These are phyloP conservation scores for Fusarium ramigenum DNA, from an alignment of 2,329 filamentous ascomycete genomes.

Conservation along the genomic window DNA sequence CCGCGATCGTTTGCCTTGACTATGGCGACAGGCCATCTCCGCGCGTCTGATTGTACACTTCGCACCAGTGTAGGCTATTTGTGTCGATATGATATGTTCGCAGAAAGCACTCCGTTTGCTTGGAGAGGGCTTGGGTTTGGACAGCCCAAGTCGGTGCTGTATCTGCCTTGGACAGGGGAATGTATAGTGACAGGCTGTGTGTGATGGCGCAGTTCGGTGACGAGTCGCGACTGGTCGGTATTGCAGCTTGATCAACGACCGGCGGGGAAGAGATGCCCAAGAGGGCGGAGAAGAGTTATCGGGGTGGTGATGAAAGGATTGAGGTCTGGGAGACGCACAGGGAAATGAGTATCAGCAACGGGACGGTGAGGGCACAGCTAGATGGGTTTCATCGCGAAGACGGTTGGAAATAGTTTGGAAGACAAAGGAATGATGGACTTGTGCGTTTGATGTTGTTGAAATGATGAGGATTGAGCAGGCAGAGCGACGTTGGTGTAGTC, in stretches of 20 bases:
- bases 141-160: not conserved
- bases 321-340: accelerated
- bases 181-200: not conserved
- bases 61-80: not conserved
- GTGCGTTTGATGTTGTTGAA: not conserved
- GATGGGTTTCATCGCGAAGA: not conserved
- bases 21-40: not conserved
- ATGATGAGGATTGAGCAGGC: accelerated
- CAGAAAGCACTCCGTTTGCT: not conserved
- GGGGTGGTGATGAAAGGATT: not conserved
- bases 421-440: not conserved
- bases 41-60: not conserved
- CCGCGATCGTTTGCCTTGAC: not conserved
- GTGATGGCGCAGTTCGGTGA: accelerated
- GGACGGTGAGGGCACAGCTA: not conserved
- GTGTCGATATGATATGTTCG: not conserved
- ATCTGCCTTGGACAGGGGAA: not conserved
- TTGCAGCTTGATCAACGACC: not conserved
- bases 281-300: not conserved
- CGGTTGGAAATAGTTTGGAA: not conserved
- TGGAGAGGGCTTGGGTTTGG: not conserved
- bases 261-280: not conserved
- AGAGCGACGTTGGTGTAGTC: not conserved
- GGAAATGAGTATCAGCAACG: not conserved
- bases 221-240: not conserved